Conservation (phyloP, 495 filamentous ascomycete genomes). For the Usnea hakonensis region DNA sequence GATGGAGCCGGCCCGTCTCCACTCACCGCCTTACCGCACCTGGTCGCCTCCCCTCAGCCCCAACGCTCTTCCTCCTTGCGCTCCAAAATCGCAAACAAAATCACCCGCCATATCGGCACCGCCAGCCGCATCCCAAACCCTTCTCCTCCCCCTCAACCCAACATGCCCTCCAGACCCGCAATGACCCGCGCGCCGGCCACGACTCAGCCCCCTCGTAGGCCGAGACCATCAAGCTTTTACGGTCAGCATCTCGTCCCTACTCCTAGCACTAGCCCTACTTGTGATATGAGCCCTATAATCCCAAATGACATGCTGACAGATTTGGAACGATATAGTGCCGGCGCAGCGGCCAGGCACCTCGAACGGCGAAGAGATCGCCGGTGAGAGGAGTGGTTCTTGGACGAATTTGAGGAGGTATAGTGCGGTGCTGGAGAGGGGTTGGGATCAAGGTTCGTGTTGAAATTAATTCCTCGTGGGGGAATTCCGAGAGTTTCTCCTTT, state of each 20-base stretch:
- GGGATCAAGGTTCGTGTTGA: neutral
- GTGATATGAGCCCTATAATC: slow-evolving; percentile 3
- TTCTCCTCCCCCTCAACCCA: neutral
- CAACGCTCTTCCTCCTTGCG: slow-evolving; percentile 7
- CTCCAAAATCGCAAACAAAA: slow-evolving; percentile 5
- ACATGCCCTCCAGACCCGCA: slow-evolving; percentile 8
- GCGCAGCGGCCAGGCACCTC: slow-evolving; percentile 15
- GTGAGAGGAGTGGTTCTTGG: neutral
- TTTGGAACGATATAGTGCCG: neutral
- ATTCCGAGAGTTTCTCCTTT: neutral
- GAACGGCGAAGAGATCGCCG: slow-evolving; percentile 1
- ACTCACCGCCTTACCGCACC: neutral
- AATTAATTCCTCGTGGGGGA: too few relatives aligned
- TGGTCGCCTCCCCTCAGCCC: neutral
- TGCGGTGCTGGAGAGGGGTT: slow-evolving; percentile 3
- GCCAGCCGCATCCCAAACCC: slow-evolving; percentile 1
- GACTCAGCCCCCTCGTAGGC: slow-evolving; percentile 4
- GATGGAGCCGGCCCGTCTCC: neutral
- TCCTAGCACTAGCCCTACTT: neutral
- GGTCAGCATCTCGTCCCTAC: slow-evolving; percentile 15
- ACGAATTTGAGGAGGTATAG: slow-evolving; percentile 12
- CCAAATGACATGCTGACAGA: slow-evolving; percentile 16
- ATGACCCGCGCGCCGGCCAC: neutral
- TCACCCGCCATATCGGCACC: slow-evolving; percentile 10
- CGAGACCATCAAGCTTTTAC: slow-evolving; percentile 12